phyloP scores from a whole-genome alignment of 805 yeast genomes.

The Lipomyces kockii region DNA sequence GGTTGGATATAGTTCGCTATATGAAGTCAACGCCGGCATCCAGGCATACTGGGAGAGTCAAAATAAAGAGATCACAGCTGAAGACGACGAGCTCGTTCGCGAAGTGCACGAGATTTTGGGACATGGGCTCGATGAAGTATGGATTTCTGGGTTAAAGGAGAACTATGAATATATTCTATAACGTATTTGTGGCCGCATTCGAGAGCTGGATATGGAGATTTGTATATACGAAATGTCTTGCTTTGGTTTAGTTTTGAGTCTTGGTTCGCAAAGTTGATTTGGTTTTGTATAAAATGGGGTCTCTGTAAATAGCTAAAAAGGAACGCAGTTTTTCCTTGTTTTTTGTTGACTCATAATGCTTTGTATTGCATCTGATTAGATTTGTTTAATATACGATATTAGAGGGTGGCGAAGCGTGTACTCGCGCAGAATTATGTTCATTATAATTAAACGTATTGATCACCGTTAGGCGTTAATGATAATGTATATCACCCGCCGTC shows the following conservation, averaged over 20 bases:
- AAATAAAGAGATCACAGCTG: constrained; percentile 44
- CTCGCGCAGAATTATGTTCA: not conserved
- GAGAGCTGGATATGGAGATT: not conserved
- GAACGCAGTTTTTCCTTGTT: not conserved
- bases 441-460: not conserved
- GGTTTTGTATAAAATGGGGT: not conserved
- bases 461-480: not conserved
- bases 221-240: not conserved
- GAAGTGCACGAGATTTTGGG: constrained; percentile 55
- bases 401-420: not conserved
- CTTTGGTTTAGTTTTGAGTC: not conserved
- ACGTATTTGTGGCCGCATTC: not conserved
- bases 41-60: constrained; percentile 58
- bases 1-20: constrained; percentile 70
- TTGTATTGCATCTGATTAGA: not conserved
- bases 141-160: constrained; percentile 59
- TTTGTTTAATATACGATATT: not conserved
- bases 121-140: constrained; percentile 63
- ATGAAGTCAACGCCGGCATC: constrained; percentile 69
- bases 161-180: constrained; percentile 15
- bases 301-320: not conserved
- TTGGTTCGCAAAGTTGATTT: not conserved
- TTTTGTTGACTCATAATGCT: not conserved
- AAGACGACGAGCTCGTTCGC: constrained; percentile 53
- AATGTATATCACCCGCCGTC: not conserved